Evolutionary conservation across 495 filamentous ascomycete species (phyloP).

Genomic region (Daldinia decipiens): DNA sequence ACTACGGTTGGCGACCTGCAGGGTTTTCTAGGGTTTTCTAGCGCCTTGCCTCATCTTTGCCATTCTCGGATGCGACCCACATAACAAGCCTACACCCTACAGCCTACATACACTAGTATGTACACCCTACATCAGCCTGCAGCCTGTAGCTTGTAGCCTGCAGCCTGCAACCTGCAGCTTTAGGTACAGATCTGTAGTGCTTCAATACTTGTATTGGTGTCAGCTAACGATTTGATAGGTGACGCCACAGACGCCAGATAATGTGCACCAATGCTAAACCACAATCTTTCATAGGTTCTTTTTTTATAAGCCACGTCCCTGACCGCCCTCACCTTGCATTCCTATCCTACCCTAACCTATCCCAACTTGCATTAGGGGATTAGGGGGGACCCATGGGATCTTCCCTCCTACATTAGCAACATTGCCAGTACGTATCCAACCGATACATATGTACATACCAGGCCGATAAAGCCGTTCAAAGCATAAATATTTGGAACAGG

Average conservation of each 20-base stretch:
- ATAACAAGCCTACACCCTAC: not conserved
- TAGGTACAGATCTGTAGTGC: slow-evolving; percentile 4
- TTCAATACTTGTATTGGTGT: not conserved
- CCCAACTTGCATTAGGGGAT: slow-evolving; percentile 2
- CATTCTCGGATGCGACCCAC: slow-evolving; percentile 23
- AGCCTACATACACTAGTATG: too few species aligned
- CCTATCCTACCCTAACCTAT: not conserved
- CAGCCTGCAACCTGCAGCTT: not conserved
- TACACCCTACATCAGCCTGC: too few species aligned
- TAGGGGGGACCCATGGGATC: slow-evolving; percentile 26
- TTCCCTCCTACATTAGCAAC: slow-evolving; percentile 11
- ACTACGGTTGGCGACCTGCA: slow-evolving; percentile 28
- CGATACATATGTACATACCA: too few species aligned
- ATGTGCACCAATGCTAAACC: not conserved
- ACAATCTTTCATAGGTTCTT: not conserved
- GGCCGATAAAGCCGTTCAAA: slow-evolving; percentile 29
- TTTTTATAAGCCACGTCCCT: slow-evolving; percentile 22
- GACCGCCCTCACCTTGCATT: slow-evolving; percentile 20
- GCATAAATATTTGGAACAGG: slow-evolving; percentile 13
- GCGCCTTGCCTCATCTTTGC: slow-evolving; percentile 38
- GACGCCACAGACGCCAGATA: slow-evolving; percentile 35
- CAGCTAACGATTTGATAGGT: slow-evolving; percentile 30
- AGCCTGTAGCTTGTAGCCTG: too few species aligned
- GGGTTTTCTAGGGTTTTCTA: slow-evolving; percentile 41
- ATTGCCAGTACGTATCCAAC: not conserved